Evolutionary conservation across 75 land plant genomes (phyloP), one percentile per base, ranked within the genome.

Genomic region (Gnetum montanum): DNA sequence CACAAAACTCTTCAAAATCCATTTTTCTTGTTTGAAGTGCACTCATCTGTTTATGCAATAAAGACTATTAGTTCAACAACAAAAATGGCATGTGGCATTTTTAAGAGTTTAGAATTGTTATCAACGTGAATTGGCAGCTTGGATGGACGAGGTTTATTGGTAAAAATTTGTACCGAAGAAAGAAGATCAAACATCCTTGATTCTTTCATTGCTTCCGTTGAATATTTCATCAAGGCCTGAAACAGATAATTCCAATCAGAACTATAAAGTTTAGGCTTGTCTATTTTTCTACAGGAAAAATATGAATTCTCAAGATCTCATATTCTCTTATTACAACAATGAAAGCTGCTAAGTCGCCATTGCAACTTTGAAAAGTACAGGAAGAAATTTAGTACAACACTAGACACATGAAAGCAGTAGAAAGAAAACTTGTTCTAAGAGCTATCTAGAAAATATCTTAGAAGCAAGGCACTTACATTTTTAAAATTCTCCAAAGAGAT

Each of bases 1-100:
- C 86, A 69, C 86, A 80, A 51, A 89, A 92, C 56, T 92, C 98
- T 50, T 89, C 70, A 64, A 92, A 82, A 52, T 89, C 96, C 68
- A 92, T 49, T 52, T 82, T 92, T 65, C 78, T 85, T 34, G 74
- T 79, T 54, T 75, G 81, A 34, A 89, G 78, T 40, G 84, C 80
- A 68, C 85, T 73, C 72, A 92, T 82, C 98, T 92, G 74, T 56
- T 44, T n/a, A 31, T 30, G 15, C 4, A 53, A 0, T 1, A 29
- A n/a, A 31, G 8, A 23, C 10, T 33, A 34, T 53, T 53, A 53
- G 36, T 8, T 2, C 26, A n/a, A n/a, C n/a, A n/a, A n/a, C n/a
- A n/a, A n/a, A n/a, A n/a, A n/a, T n/a, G n/a, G n/a, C n/a, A n/a
- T n/a, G n/a, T n/a, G n/a, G n/a, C n/a, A n/a, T n/a, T n/a, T n/a